These are phyloP conservation scores for Aspergillus cavernicola DNA, from an alignment of 495 filamentous ascomycete genomes.

Conservation along the genomic window DNA sequence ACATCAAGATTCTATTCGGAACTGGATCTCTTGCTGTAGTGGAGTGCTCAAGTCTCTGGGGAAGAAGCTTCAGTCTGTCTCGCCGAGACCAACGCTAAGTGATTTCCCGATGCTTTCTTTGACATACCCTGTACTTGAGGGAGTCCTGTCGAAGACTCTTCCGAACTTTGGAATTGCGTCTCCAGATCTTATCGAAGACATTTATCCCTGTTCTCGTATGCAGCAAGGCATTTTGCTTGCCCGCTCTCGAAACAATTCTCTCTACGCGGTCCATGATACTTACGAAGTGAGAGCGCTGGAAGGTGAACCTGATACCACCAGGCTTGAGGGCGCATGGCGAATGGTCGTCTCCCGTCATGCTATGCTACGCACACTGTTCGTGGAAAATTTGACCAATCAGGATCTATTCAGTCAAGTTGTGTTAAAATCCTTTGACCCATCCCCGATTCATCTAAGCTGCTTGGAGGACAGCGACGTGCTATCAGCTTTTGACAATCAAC, in stretches of 20 bases:
- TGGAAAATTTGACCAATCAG: constrained; percentile 41
- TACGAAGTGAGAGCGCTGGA: constrained; percentile 49
- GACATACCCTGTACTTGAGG: constrained; percentile 53
- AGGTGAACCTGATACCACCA: constrained; percentile 29
- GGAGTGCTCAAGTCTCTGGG: constrained; percentile 50
- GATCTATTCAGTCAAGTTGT: constrained; percentile 51
- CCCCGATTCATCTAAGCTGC: constrained; percentile 35
- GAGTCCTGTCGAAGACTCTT: constrained; percentile 41
- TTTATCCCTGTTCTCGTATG: constrained; percentile 64
- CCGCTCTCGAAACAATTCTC: constrained; percentile 50
- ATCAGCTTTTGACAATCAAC: constrained; percentile 30
- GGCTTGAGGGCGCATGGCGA: constrained; percentile 45
- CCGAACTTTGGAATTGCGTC: constrained; percentile 45
- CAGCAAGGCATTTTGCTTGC: constrained; percentile 66
- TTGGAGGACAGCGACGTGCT: constrained; percentile 28
- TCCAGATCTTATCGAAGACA: constrained; percentile 50
- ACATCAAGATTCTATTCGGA: constrained; percentile 52
- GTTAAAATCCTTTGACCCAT: constrained; percentile 34
- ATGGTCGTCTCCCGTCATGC: constrained; percentile 47
- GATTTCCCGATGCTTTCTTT: constrained; percentile 62
- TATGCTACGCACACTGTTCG: constrained; percentile 51
- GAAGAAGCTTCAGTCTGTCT: constrained; percentile 44
- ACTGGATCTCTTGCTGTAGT: constrained; percentile 59
- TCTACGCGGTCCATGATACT: constrained; percentile 59
- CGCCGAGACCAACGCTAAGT: constrained; percentile 53